Evolutionary conservation across 345 rosid genomes (phyloP).

Genomic region (Conringia planisiliqua): DNA sequence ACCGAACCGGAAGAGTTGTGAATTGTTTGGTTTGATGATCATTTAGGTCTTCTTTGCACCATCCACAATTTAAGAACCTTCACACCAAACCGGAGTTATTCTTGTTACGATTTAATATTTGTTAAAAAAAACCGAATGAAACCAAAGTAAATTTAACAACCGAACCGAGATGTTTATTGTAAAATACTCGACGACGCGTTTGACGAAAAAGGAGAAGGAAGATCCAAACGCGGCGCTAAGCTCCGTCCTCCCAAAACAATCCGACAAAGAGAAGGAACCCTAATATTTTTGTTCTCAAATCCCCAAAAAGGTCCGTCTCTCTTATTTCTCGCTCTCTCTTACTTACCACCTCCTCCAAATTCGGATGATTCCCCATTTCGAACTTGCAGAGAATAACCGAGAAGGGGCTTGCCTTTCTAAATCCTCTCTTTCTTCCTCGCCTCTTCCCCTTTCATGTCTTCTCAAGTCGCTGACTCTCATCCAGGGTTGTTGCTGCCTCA

Average conservation of each 20-base stretch:
- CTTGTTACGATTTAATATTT: not conserved
- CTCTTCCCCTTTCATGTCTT: slow-evolving; percentile 77
- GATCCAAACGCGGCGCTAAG: slow-evolving; percentile 37
- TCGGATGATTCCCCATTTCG: slow-evolving; percentile 48
- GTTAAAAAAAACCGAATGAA: slow-evolving; percentile 19
- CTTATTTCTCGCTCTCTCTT: slow-evolving; percentile 7
- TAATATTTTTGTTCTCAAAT: slow-evolving; percentile 14
- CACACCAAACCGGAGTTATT: not conserved
- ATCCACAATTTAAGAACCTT: not conserved
- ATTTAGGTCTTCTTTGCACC: not conserved
- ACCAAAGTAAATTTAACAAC: not conserved
- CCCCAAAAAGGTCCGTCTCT: not conserved
- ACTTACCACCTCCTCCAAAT: slow-evolving; percentile 4
- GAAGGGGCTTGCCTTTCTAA: slow-evolving; percentile 44
- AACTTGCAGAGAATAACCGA: slow-evolving; percentile 34
- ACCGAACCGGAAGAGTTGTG: not conserved
- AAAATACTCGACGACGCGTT: slow-evolving; percentile 30
- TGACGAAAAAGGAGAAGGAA: slow-evolving; percentile 8
- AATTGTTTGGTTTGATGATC: not conserved
- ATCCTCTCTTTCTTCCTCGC: slow-evolving; percentile 46
- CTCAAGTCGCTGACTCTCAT: slow-evolving; percentile 53
- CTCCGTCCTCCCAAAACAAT: slow-evolving; percentile 25
- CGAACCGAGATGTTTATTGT: slow-evolving; percentile 20
- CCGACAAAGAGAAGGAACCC: slow-evolving; percentile 36
- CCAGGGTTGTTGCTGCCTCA: slow-evolving; percentile 48